Conservation (phyloP, 2,329 filamentous ascomycete species). For the Neonectria punicea region DNA sequence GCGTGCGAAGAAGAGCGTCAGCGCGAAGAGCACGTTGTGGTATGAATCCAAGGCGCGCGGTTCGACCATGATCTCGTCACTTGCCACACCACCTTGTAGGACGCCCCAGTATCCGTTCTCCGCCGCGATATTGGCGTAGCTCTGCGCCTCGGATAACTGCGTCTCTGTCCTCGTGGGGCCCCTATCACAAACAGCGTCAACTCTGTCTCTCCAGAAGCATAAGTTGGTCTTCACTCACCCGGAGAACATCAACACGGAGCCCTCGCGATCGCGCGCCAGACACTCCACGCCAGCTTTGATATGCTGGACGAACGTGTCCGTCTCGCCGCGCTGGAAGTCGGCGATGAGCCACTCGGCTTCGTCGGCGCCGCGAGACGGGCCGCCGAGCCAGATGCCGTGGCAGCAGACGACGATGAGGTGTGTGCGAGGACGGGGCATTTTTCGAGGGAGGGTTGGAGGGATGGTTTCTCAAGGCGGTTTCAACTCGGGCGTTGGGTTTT, state of each 20-base stretch:
- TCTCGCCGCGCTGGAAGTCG: conserved; percentile 81
- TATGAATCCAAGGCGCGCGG: conserved; percentile 84
- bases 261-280: conserved; percentile 56
- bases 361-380: conserved; percentile 60
- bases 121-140: conserved; percentile 66
- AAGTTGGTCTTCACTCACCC: conserved; percentile 61
- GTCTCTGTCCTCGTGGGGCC: conserved; percentile 71
- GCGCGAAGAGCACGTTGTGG: conserved; percentile 83
- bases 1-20: conserved; percentile 60
- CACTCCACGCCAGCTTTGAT: conserved; percentile 71
- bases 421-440: conserved; percentile 43
- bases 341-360: conserved; percentile 79
- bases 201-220: neutral
- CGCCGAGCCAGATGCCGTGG: conserved; percentile 80
- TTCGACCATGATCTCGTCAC: conserved; percentile 65
- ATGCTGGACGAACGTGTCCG: conserved; percentile 82
- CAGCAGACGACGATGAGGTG: conserved; percentile 85
- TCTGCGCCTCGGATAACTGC: conserved; percentile 67
- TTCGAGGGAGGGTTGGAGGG: neutral
- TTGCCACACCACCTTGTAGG: conserved; percentile 34
- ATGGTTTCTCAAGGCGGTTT: neutral
- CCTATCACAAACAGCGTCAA: conserved; percentile 48
- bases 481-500: neutral
- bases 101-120: conserved; percentile 60
- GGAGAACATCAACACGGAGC: conserved; percentile 74